phyloP scores from a whole-genome alignment of 345 rosid genomes.

The Ailanthus altissimus region DNA sequence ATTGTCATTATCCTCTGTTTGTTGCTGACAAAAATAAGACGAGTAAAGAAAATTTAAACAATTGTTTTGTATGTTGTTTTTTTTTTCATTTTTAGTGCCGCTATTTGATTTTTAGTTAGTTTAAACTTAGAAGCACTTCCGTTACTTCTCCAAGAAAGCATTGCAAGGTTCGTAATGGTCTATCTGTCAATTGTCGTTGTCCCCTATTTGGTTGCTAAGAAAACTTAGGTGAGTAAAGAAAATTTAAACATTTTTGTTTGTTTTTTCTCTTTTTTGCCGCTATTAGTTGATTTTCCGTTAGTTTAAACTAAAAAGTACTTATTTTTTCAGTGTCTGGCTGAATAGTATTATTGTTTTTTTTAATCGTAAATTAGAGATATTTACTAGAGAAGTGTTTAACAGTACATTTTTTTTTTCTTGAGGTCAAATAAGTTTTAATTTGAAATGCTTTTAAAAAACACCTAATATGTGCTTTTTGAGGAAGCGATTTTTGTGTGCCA shows the following conservation, averaged over 20 bases:
- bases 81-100: too few relatives aligned
- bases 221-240: not conserved
- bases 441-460: not conserved
- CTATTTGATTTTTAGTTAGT: too few relatives aligned
- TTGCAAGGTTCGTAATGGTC: too few relatives aligned
- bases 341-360: too few relatives aligned
- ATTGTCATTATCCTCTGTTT: slow-evolving; percentile 3
- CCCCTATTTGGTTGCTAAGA: too few relatives aligned
- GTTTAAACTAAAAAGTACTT: too few relatives aligned
- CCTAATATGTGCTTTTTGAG: not conserved
- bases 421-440: not conserved
- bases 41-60: too few relatives aligned
- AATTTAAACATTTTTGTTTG: not conserved
- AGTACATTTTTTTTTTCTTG: not conserved
- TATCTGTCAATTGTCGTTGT: too few relatives aligned
- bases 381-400: not conserved
- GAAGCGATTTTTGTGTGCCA: not conserved
- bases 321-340: too few relatives aligned
- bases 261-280: not conserved
- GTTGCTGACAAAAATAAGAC: not conserved
- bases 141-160: too few relatives aligned
- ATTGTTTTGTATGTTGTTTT: too few relatives aligned
- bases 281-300: not conserved
- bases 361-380: not conserved
- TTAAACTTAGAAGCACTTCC: too few relatives aligned